Base-by-base conservation (phyloP, 208 protist genomes). In the Herpetomonas muscarum region DNA sequence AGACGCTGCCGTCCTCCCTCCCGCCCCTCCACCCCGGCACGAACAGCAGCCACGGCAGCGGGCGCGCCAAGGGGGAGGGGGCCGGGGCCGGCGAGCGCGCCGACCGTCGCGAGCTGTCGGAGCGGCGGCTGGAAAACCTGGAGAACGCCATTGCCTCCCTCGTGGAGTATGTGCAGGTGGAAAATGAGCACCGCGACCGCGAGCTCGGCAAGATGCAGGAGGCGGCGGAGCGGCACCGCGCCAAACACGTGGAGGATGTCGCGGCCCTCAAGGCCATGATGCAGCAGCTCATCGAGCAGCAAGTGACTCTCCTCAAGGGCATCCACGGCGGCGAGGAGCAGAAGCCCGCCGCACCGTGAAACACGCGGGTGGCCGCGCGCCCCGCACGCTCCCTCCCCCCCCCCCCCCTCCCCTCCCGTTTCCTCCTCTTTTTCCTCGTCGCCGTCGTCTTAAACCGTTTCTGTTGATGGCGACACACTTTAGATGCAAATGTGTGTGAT, bases 101-200 rank as follows among this genome's bases (percentile, higher is more conserved):
- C 10, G 41, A 46, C 19, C 41, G 41, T 19, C 41, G 41, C 15
- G 41, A 46, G 52, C 41, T 51, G 12, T 21, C 50, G 10, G 55
- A 76, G 22, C 57, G 64, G 61, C 80, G 86, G 30, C 41, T 93
- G 24, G 57, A 51, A 2, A 75, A 76, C n/a, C 56, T 86, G 15
- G 86, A 93, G 39, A 55, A 72, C n/a, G 73, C 67, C 6, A 62
- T 81, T 4, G 64, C 73, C n/a, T 64, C 64, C 30, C 46, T 91
- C 15, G 67, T 65, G 15, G 47, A 60, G 39, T 66, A 81, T 39
- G 64, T 86, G 41, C 72, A 78, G 22, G 24, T 50, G 13, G 50
- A 75, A 32, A 46, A 80, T 17, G 41, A 53, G 2, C 67, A 58
- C 17, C 78, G 63, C 26, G 44, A 55, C 12, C 51, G 58, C 13